These are phyloP conservation scores for Usnea hakonensis DNA, from an alignment of 495 filamentous ascomycete species.

Conservation along the genomic window DNA sequence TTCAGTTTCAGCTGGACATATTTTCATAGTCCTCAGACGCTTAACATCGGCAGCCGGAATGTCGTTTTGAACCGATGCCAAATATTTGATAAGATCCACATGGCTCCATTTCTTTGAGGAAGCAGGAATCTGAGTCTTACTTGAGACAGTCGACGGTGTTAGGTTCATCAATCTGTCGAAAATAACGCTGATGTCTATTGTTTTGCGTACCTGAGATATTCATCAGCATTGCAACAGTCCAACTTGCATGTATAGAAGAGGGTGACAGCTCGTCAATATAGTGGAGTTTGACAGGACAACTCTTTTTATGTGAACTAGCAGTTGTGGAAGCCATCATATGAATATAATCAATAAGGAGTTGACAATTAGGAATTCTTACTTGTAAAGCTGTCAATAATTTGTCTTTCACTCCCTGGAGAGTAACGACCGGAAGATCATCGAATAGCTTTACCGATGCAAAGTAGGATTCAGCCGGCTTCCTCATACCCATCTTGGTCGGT, in stretches of 20 bases:
- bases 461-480: slow-evolving; percentile 76
- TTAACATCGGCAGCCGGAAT: slow-evolving; percentile 79
- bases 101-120: slow-evolving; percentile 67
- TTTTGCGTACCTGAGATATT: slow-evolving; percentile 46
- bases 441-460: slow-evolving; percentile 91
- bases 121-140: slow-evolving; percentile 15
- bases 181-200: slow-evolving; percentile 86
- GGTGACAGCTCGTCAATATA: neutral
- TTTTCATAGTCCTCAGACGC: slow-evolving; percentile 63
- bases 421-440: slow-evolving; percentile 78
- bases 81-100: slow-evolving; percentile 87
- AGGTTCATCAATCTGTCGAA: slow-evolving; percentile 72
- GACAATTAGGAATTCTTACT: slow-evolving; percentile 46
- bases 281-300: neutral
- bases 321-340: neutral
- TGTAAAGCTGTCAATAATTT: slow-evolving; percentile 77
- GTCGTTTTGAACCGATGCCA: slow-evolving; percentile 81
- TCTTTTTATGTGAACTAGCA: neutral
- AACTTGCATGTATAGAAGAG: neutral
- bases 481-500: slow-evolving; percentile 88
- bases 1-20: slow-evolving; percentile 72
- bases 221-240: neutral
- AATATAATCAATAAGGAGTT: neutral
- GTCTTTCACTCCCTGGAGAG: slow-evolving; percentile 72
- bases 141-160: slow-evolving; percentile 4